Percentiles rank a stretch among this genome's conserved stretches.
Evolutionary conservation across 2,329 filamentous ascomycete species (phyloP).

Genomic region (Pleoardoris graminearum): DNA sequence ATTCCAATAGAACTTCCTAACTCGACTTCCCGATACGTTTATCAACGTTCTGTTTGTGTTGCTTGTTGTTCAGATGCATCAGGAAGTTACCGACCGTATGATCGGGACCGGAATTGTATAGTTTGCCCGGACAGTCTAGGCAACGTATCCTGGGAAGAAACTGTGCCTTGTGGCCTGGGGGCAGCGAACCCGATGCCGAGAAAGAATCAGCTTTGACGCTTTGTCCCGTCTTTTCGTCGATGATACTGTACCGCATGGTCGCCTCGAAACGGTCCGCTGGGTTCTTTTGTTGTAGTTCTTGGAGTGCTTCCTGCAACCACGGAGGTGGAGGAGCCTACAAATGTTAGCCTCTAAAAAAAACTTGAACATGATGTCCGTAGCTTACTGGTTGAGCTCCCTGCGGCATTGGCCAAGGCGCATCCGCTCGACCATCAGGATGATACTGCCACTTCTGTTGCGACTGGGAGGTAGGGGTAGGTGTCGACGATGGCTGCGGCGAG

Average conservation of each 20-base stretch:
- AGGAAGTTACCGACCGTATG: constrained; percentile 89
- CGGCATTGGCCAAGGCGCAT: constrained; percentile 63
- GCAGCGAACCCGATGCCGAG: constrained; percentile 55
- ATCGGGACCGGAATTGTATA: constrained; percentile 88
- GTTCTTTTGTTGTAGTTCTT: constrained; percentile 69
- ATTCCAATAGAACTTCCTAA: background rate
- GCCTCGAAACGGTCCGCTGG: constrained; percentile 84
- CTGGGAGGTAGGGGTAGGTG: constrained; percentile 42
- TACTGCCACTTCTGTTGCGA: constrained; percentile 42
- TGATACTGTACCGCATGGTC: constrained; percentile 85
- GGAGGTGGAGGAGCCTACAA: constrained; percentile 77
- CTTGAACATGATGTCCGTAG: background rate
- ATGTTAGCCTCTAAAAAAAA: constrained; percentile 17
- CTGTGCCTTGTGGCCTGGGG: constrained; percentile 71
- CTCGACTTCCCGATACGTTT: constrained; percentile 30
- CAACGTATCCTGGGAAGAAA: constrained; percentile 90
- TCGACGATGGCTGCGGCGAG: constrained; percentile 38
- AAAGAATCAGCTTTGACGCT: constrained; percentile 56
- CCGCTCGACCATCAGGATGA: constrained; percentile 61
- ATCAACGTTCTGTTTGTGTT: constrained; percentile 58
- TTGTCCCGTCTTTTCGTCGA: constrained; percentile 59
- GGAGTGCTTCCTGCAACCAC: constrained; percentile 80
- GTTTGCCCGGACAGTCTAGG: constrained; percentile 87
- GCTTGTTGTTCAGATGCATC: constrained; percentile 83
- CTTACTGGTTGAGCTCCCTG: constrained; percentile 67